These are phyloP conservation scores for Pterocarpus santalinus DNA, from an alignment of 306 rosid species.

Conservation along the genomic window DNA sequence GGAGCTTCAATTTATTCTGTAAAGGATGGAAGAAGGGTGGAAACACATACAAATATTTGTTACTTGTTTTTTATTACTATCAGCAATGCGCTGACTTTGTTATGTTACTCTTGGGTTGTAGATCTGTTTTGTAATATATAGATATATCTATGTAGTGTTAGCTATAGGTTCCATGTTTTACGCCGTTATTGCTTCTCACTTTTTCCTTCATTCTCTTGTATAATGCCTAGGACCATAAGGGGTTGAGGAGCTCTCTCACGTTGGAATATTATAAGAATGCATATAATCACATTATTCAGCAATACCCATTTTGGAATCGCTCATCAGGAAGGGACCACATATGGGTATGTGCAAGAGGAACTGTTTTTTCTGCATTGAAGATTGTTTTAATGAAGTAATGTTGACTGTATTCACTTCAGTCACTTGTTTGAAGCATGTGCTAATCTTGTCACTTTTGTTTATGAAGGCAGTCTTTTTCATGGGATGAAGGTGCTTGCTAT, in stretches of 20 bases:
- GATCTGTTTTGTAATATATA: slow-evolving; percentile 29
- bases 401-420: slow-evolving; percentile 32
- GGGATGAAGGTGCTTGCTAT: slow-evolving; percentile 99
- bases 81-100: slow-evolving; percentile 28
- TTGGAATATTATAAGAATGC: slow-evolving; percentile 85
- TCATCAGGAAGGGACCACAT: slow-evolving; percentile 95
- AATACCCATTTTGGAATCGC: slow-evolving; percentile 88
- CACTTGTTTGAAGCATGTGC: slow-evolving; percentile 31
- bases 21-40: slow-evolving; percentile 10
- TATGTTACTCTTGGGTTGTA: slow-evolving; percentile 13
- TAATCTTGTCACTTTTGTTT: slow-evolving; percentile 56
- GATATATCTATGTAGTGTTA: not conserved
- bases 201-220: slow-evolving; percentile 18
- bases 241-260: slow-evolving; percentile 96
- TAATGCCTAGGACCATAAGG: slow-evolving; percentile 72
- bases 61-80: slow-evolving; percentile 27
- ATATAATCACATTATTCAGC: slow-evolving; percentile 72
- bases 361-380: slow-evolving; percentile 29
- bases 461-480: slow-evolving; percentile 90
- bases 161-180: slow-evolving; percentile 30
- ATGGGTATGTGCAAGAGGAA: slow-evolving; percentile 71
- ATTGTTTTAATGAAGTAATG: slow-evolving; percentile 30
- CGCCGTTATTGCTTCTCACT: slow-evolving; percentile 15
- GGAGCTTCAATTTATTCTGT: slow-evolving; percentile 4
- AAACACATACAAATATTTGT: slow-evolving; percentile 14